These are phyloP conservation scores for Monosporozyma solicola DNA, from an alignment of 805 yeast species.

Conservation along the genomic window DNA sequence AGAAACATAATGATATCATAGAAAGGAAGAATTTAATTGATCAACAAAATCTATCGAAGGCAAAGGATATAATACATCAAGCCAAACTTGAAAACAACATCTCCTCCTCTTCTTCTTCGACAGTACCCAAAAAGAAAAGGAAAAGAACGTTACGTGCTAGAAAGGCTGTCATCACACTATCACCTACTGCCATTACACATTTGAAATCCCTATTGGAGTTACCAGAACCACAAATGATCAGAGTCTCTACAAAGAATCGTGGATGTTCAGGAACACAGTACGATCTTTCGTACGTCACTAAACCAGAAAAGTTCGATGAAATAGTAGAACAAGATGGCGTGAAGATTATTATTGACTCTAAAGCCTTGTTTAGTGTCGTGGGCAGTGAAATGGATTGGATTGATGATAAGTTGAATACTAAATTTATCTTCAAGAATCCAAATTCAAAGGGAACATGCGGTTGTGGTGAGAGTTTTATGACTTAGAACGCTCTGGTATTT, in stretches of 20 bases:
- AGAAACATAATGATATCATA: conserved; percentile 34
- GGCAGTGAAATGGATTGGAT: conserved; percentile 99
- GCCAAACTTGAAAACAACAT: not conserved
- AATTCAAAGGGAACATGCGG: conserved; percentile 98
- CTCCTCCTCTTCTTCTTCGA: not conserved
- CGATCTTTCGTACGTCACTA: conserved; percentile 78
- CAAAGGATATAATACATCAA: conserved; percentile 6
- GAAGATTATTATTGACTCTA: conserved; percentile 85
- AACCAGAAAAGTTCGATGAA: conserved; percentile 95
- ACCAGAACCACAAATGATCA: conserved; percentile 81
- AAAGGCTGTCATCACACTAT: conserved; percentile 78
- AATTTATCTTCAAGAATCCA: conserved; percentile 91
- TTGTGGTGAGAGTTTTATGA: conserved; percentile 98
- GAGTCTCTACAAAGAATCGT: conserved; percentile 90
- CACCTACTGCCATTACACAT: conserved; percentile 69
- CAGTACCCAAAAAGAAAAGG: conserved; percentile 26
- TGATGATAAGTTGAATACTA: conserved; percentile 80
- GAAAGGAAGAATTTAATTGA: conserved; percentile 7
- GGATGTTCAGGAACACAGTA: conserved; percentile 96
- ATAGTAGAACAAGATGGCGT: conserved; percentile 89
- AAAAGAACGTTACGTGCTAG: conserved; percentile 74
- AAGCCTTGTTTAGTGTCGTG: conserved; percentile 89
- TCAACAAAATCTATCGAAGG: conserved; percentile 18
- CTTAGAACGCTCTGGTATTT: conserved; percentile 32
- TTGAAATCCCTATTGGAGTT: conserved; percentile 55